phyloP scores from a whole-genome alignment of 2,329 filamentous ascomycete genomes.

The Elsinoe necatrix region DNA sequence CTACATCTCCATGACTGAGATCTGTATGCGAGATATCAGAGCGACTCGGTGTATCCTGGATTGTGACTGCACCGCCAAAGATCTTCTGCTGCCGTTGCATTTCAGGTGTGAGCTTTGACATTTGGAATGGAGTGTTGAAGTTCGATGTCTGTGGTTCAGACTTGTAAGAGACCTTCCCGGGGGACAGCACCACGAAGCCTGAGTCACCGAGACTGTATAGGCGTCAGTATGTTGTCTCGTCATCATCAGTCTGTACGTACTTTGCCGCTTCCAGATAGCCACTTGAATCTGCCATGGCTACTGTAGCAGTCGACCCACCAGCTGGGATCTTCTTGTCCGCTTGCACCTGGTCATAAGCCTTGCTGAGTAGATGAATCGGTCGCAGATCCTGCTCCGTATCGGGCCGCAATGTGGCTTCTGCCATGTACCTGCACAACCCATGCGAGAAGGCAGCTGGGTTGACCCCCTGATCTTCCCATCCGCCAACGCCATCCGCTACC shows the following conservation, averaged over 20 bases:
- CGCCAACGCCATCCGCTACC: slow-evolving; percentile 88
- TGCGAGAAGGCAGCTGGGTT: slow-evolving; percentile 95
- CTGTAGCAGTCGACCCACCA: slow-evolving; percentile 84
- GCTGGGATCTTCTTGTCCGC: slow-evolving; percentile 64
- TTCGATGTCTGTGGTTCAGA: slow-evolving; percentile 87
- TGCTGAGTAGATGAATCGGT: slow-evolving; percentile 66
- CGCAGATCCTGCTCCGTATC: slow-evolving; percentile 37
- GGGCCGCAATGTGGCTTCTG: slow-evolving; percentile 51
- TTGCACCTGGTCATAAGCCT: slow-evolving; percentile 74
- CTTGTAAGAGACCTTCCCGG: slow-evolving; percentile 74
- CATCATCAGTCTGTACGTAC: slow-evolving; percentile 24
- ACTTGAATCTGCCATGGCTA: slow-evolving; percentile 66
- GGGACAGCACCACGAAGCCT: slow-evolving; percentile 77
- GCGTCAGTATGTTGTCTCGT: not conserved
- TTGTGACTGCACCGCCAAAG: slow-evolving; percentile 62
- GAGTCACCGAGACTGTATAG: slow-evolving; percentile 69
- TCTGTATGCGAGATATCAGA: slow-evolving; percentile 68
- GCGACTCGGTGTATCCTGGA: slow-evolving; percentile 77
- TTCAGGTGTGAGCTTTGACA: slow-evolving; percentile 75
- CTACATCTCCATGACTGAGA: slow-evolving; percentile 81
- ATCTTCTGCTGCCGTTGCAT: slow-evolving; percentile 71
- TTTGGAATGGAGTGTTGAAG: slow-evolving; percentile 95
- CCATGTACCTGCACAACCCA: slow-evolving; percentile 89
- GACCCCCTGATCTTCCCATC: slow-evolving; percentile 86
- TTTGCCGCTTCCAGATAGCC: slow-evolving; percentile 83